Conservation (phyloP, 495 filamentous ascomycete genomes). For the Hypoxylon perforatum region DNA sequence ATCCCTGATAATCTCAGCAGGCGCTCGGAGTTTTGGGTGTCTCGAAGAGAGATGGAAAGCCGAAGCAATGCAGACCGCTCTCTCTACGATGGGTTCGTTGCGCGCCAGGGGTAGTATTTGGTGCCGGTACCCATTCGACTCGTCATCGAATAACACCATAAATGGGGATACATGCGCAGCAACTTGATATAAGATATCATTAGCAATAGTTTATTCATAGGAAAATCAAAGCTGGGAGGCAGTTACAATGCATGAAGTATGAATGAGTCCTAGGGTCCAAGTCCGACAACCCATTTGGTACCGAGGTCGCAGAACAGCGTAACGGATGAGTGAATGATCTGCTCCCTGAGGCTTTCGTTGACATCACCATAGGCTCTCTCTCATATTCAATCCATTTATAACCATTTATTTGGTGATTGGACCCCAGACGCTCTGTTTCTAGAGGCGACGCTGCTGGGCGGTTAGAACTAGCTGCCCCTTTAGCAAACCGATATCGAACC, state of each 20-base stretch:
- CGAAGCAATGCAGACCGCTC: conserved; percentile 21
- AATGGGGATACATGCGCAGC: conserved; percentile 12
- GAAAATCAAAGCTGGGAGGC: too few relatives aligned
- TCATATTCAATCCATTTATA: too few relatives aligned
- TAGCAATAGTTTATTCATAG: background rate
- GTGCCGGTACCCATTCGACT: conserved; percentile 19
- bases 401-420: too few relatives aligned
- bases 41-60: conserved; percentile 14
- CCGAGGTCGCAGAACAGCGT: too few relatives aligned
- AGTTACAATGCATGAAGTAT: too few relatives aligned
- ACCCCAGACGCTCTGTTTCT: too few relatives aligned
- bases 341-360: too few relatives aligned
- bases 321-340: too few relatives aligned
- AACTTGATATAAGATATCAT: conserved; percentile 1
- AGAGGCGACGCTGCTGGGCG: background rate
- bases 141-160: conserved; percentile 18
- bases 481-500: conserved; percentile 24
- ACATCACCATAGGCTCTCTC: too few relatives aligned
- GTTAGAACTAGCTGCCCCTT: conserved; percentile 12
- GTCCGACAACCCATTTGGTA: too few relatives aligned
- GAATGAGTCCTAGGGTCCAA: too few relatives aligned
- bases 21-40: conserved; percentile 4
- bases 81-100: conserved; percentile 10
- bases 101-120: conserved; percentile 18
- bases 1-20: conserved; percentile 21